Percentiles rank a stretch among this genome's conserved stretches.
These are phyloP conservation scores for Colletotrichum cuscutae DNA, from an alignment of 2,329 filamentous ascomycete genomes.

Conservation along the genomic window DNA sequence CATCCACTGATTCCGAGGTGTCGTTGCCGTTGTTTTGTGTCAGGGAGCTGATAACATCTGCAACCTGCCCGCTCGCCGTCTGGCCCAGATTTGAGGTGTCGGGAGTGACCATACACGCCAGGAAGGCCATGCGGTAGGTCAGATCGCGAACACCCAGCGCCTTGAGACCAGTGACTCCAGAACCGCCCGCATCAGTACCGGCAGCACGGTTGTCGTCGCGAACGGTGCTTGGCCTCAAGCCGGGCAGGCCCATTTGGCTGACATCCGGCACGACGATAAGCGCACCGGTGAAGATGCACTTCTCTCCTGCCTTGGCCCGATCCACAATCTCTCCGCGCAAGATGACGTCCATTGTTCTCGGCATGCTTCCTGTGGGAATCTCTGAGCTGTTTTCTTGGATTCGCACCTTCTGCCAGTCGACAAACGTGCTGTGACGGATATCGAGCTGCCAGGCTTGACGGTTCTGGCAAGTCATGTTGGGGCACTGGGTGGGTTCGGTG, in stretches of 20 bases:
- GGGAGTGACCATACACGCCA: conserved; percentile 94
- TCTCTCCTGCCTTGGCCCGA: conserved; percentile 95
- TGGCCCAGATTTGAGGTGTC: conserved; percentile 86
- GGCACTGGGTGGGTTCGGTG: conserved; percentile 95
- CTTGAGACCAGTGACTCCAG: conserved; percentile 88
- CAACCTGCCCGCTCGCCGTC: conserved; percentile 77
- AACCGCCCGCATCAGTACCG: conserved; percentile 83
- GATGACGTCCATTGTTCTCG: conserved; percentile 96
- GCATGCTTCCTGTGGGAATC: conserved; percentile 98
- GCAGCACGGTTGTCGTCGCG: conserved; percentile 81
- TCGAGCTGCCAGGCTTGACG: conserved; percentile 95
- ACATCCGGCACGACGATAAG: conserved; percentile 97
- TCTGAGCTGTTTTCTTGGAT: conserved; percentile 99
- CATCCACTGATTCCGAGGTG: conserved; percentile 77
- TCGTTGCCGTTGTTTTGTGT: conserved; percentile 78
- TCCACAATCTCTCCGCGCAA: conserved; percentile 97
- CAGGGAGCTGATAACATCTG: conserved; percentile 86
- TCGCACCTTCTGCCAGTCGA: conserved; percentile 99
- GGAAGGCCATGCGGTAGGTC: conserved; percentile 95
- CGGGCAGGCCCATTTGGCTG: conserved; percentile 91
- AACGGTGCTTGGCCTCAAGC: conserved; percentile 82
- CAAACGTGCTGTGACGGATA: conserved; percentile 95
- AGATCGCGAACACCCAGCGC: conserved; percentile 93
- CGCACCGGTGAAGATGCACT: conserved; percentile 96
- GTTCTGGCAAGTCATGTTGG: conserved; percentile 88